A percentile compares a stretch with the other conserved stretches of the same genome.
Conservation (phyloP, 2,329 filamentous ascomycete species). For the Triangularia verruculosa region DNA sequence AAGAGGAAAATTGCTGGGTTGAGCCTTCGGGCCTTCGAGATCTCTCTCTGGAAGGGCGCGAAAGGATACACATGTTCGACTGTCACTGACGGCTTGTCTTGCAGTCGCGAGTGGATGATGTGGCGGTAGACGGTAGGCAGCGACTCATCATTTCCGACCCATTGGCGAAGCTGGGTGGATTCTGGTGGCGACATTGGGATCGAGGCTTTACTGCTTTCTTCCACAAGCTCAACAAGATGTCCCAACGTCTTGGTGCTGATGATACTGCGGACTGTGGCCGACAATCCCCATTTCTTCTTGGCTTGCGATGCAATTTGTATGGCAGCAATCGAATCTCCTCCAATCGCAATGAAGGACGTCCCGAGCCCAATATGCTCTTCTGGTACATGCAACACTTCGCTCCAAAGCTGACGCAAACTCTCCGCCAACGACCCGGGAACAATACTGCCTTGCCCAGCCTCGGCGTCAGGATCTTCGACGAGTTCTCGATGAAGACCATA, state of each 20-base stretch:
- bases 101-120: neutral
- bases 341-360: slow-evolving; percentile 29
- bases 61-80: neutral
- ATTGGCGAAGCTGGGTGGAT: neutral
- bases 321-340: slow-evolving; percentile 46
- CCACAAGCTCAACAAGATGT: neutral
- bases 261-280: neutral
- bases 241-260: neutral
- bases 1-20: neutral
- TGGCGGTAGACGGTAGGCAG: neutral
- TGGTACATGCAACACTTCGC: slow-evolving; percentile 35
- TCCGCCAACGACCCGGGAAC: slow-evolving; percentile 34
- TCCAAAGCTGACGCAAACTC: slow-evolving; percentile 22
- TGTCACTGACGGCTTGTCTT: neutral
- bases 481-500: slow-evolving; percentile 31
- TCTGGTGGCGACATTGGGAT: neutral
- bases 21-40: neutral
- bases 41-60: neutral
- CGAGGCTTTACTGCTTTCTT: neutral
- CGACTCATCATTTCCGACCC: neutral
- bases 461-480: slow-evolving; percentile 16
- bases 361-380: slow-evolving; percentile 24
- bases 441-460: neutral
- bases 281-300: neutral
- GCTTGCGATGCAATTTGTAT: slow-evolving; percentile 38